A percentile compares a stretch with the other conserved stretches of the same genome.
Evolutionary conservation across 78 protist genomes (phyloP).

Genomic region (Acrasis kona): DNA sequence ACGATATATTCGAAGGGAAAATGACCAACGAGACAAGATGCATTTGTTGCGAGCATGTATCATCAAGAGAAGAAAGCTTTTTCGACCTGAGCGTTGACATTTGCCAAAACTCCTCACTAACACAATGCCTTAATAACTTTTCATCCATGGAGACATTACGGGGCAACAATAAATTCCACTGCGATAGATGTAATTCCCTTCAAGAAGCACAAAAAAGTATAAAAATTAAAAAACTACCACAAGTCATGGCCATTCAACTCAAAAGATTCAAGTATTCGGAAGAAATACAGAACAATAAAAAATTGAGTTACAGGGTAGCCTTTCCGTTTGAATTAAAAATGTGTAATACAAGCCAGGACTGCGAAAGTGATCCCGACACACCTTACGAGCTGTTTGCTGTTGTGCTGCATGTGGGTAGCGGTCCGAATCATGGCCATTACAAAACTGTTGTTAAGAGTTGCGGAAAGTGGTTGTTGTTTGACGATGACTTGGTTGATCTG

Average conservation of each 20-base stretch:
- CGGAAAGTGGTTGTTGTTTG: conserved; percentile 66
- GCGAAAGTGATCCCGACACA: conserved; percentile 27
- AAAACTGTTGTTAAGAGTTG: conserved; percentile 32
- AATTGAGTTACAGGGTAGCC: conserved; percentile 68
- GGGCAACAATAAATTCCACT: conserved; percentile 67
- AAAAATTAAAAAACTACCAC: conserved; percentile 61
- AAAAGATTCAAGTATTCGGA: conserved; percentile 85
- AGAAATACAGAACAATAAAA: conserved; percentile 31
- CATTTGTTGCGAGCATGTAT: conserved; percentile 67
- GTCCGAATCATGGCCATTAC: conserved; percentile 84
- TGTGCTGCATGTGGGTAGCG: conserved; percentile 75
- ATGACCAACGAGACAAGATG: conserved; percentile 78
- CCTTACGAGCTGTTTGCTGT: conserved; percentile 60
- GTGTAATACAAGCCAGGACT: background rate
- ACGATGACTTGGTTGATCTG: conserved; percentile 55
- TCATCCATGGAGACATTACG: conserved; percentile 44
- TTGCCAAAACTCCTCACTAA: conserved; percentile 54
- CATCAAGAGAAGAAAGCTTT: conserved; percentile 64
- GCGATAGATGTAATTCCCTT: conserved; percentile 68
- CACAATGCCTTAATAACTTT: conserved; percentile 54
- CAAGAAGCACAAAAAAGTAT: conserved; percentile 84
- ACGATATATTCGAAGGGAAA: conserved; percentile 75
- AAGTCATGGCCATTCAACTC: conserved; percentile 71
- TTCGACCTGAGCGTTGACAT: conserved; percentile 76
- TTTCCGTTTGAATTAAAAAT: conserved; percentile 69